phyloP scores from a whole-genome alignment of 768 basidiomycete genomes.

The Hysterangium stoloniferum region DNA sequence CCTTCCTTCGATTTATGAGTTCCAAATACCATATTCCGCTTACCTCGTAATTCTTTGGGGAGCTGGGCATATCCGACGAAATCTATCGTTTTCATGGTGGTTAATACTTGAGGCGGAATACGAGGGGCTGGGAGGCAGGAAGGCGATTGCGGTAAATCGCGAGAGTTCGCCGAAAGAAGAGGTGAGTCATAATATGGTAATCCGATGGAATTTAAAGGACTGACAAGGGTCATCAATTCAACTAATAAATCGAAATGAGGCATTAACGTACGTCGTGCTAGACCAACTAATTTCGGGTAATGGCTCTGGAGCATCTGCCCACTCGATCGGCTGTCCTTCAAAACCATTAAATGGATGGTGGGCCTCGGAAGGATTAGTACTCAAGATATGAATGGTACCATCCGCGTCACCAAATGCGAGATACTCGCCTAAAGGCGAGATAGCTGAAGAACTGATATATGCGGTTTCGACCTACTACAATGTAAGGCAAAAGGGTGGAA shows the following conservation, averaged over 20 bases:
- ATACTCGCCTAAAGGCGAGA: constrained; percentile 85
- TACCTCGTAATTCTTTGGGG: constrained; percentile 78
- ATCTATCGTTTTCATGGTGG: constrained; percentile 79
- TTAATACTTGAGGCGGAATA: constrained; percentile 73
- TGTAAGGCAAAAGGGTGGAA: background rate
- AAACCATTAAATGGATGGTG: constrained; percentile 79
- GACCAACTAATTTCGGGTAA: constrained; percentile 74
- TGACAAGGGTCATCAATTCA: constrained; percentile 23
- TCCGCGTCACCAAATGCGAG: constrained; percentile 89
- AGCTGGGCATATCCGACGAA: constrained; percentile 84
- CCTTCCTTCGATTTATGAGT: constrained; percentile 44
- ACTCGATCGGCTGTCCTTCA: constrained; percentile 77
- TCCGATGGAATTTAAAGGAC: constrained; percentile 84
- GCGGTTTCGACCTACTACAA: constrained; percentile 56
- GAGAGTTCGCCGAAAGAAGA: constrained; percentile 58
- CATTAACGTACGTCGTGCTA: constrained; percentile 57
- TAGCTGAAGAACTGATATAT: constrained; percentile 69
- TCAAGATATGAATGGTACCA: constrained; percentile 74
- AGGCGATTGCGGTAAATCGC: constrained; percentile 31
- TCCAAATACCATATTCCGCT: constrained; percentile 65
- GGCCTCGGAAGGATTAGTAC: constrained; percentile 57
- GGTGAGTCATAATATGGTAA: constrained; percentile 73
- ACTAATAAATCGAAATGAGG: background rate
- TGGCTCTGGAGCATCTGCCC: constrained; percentile 68
- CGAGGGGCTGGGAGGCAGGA: constrained; percentile 55